These are phyloP conservation scores for Phytophthora brassicae DNA, from an alignment of 352 stramenopile genomes.

Conservation along the genomic window DNA sequence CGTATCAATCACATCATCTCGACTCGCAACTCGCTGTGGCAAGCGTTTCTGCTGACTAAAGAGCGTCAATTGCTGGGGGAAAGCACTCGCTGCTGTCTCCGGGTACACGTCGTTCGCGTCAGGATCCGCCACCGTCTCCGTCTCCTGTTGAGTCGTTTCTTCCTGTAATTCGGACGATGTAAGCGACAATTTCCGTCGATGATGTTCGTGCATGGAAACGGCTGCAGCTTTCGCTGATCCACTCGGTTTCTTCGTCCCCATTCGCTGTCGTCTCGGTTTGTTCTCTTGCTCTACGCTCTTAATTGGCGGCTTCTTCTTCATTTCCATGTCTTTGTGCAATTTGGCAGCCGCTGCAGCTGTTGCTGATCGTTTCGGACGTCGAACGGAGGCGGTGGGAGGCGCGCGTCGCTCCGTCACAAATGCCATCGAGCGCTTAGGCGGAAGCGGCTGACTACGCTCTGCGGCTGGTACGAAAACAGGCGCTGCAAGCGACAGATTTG, in stretches of 20 bases:
- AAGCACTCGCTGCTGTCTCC: slow-evolving; percentile 54
- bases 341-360: slow-evolving; percentile 16
- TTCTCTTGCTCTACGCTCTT: too few species aligned
- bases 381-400: not conserved
- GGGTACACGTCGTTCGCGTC: slow-evolving; percentile 70
- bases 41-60: slow-evolving; percentile 83
- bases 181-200: slow-evolving; percentile 45
- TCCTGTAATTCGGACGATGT: slow-evolving; percentile 23
- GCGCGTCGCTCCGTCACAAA: slow-evolving; percentile 52
- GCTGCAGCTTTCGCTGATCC: slow-evolving; percentile 21
- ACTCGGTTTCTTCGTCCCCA: slow-evolving; percentile 48
- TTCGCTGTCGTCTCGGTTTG: slow-evolving; percentile 53
- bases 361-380: slow-evolving; percentile 11
- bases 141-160: not conserved
- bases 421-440: slow-evolving; percentile 42
- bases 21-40: slow-evolving; percentile 67
- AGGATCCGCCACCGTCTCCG: slow-evolving; percentile 27
- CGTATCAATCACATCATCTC: slow-evolving; percentile 81
- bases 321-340: slow-evolving; percentile 30
- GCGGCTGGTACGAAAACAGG: slow-evolving; percentile 53
- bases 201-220: slow-evolving; percentile 22
- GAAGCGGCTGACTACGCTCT: slow-evolving; percentile 5
- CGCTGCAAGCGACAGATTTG: slow-evolving; percentile 45
- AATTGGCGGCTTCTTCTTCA: slow-evolving; percentile 9
- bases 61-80: slow-evolving; percentile 68